phyloP scores from a whole-genome alignment of 257 asterid genomes.

The Penstemon barbatus region DNA sequence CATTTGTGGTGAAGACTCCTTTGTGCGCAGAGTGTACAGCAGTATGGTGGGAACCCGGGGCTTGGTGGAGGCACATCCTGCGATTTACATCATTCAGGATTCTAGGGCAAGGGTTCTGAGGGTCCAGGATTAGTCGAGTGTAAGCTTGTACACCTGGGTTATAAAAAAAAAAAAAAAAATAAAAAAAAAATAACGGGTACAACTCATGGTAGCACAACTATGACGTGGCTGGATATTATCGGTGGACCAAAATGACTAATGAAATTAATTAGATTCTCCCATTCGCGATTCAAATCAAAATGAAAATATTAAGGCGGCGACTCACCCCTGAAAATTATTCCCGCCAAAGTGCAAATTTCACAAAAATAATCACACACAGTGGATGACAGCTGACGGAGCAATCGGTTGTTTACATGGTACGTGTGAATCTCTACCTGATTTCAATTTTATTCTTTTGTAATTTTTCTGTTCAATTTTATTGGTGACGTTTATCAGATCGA shows the following conservation, averaged over 20 bases:
- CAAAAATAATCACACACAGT: background rate
- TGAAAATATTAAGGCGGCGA: slow-evolving; percentile 42
- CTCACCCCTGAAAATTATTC: slow-evolving; percentile 29
- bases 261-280: background rate
- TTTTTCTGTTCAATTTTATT: background rate
- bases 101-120: no score
- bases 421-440: background rate
- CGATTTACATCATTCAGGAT: no score
- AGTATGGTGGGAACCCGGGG: no score
- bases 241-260: background rate
- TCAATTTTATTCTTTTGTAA: background rate
- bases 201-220: background rate
- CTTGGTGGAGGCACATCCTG: no score
- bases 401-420: slow-evolving; percentile 27
- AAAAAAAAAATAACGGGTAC: background rate
- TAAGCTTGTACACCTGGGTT: no score
- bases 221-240: slow-evolving; percentile 25
- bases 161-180: no score
- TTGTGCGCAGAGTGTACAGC: no score
- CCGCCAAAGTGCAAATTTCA: slow-evolving; percentile 34
- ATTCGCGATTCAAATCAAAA: slow-evolving; percentile 36
- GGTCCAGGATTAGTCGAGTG: no score
- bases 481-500: no score
- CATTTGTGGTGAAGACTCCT: no score
- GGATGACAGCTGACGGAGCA: slow-evolving; percentile 11